These are phyloP conservation scores for Suhomyces bolitotheri DNA, from an alignment of 1,139 yeast genomes.

Conservation along the genomic window DNA sequence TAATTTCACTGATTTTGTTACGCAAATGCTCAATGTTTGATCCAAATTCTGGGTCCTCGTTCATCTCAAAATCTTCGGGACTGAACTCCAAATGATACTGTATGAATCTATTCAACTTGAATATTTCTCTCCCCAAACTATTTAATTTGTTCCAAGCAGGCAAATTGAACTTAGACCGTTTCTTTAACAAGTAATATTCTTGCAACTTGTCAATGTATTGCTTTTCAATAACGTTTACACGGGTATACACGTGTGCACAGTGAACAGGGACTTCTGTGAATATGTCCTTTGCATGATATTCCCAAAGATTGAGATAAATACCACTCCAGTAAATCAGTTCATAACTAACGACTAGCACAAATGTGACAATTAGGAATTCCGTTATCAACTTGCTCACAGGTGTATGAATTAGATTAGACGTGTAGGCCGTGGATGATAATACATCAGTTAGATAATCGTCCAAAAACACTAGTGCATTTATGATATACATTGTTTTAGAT, in stretches of 20 bases:
- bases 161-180: conserved; percentile 28
- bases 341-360: conserved; percentile 39
- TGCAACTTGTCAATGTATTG: conserved; percentile 21
- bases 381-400: conserved; percentile 42
- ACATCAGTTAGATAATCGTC: conserved; percentile 9
- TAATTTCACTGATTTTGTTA: conserved; percentile 49
- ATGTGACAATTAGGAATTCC: conserved; percentile 36
- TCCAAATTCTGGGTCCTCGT: conserved; percentile 66
- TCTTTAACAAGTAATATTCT: conserved; percentile 31
- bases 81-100: conserved; percentile 74
- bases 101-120: conserved; percentile 39
- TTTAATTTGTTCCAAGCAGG: conserved; percentile 19
- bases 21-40: conserved; percentile 65
- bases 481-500: conserved; percentile 5
- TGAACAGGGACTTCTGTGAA: conserved; percentile 72
- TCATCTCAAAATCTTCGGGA: conserved; percentile 69
- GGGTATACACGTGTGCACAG: conserved; percentile 69
- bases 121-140: conserved; percentile 22
- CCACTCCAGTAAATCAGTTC: conserved; percentile 51
- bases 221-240: conserved; percentile 43
- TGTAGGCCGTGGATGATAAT: conserved; percentile 24
- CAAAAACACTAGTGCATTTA: conserved; percentile 2
- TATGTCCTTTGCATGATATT: conserved; percentile 63
- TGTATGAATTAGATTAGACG: conserved; percentile 31
- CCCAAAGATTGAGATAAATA: conserved; percentile 52